phyloP scores from a whole-genome alignment of 352 stramenopile genomes.

The Peronospora farinosa region DNA sequence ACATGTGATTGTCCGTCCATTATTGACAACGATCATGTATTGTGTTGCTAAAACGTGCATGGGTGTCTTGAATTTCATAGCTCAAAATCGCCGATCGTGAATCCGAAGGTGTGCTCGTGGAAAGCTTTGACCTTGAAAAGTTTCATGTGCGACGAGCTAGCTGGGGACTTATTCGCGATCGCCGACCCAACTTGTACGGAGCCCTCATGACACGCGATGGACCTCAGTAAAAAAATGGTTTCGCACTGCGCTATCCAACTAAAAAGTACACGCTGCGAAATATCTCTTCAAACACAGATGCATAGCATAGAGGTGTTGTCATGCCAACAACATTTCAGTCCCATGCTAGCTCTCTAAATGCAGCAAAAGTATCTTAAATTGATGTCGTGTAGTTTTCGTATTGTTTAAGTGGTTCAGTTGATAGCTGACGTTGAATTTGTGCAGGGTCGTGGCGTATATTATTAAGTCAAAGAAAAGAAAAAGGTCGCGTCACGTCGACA shows the following conservation, averaged over 20 bases:
- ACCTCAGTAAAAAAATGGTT: slow-evolving; percentile 22
- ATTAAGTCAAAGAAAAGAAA: too few species aligned
- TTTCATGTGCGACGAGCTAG: slow-evolving; percentile 80
- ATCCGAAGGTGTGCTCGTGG: slow-evolving; percentile 81
- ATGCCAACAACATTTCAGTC: slow-evolving; percentile 2
- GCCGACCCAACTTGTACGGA: slow-evolving; percentile 79
- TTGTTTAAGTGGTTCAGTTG: too few species aligned
- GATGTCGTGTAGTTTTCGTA: slow-evolving; percentile 19
- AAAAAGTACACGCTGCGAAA: slow-evolving; percentile 1
- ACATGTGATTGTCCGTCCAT: not conserved
- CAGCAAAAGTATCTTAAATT: slow-evolving; percentile 21
- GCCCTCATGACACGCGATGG: slow-evolving; percentile 79
- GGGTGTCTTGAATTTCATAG: slow-evolving; percentile 25
- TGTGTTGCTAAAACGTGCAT: slow-evolving; percentile 2
- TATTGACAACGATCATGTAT: not conserved
- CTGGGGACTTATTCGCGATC: slow-evolving; percentile 84
- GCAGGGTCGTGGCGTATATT: too few species aligned
- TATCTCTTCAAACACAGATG: slow-evolving; percentile 8
- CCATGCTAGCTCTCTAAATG: slow-evolving; percentile 13
- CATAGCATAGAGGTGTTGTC: slow-evolving; percentile 9
- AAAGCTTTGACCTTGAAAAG: slow-evolving; percentile 83
- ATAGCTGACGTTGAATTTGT: too few species aligned
- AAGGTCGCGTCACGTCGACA: too few species aligned
- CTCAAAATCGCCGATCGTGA: slow-evolving; percentile 84
- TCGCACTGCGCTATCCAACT: slow-evolving; percentile 2